A percentile compares a stretch with the other conserved stretches of the same genome.
These are phyloP conservation scores for Ascochyta pisi DNA, from an alignment of 2,329 filamentous ascomycete species.

Conservation along the genomic window DNA sequence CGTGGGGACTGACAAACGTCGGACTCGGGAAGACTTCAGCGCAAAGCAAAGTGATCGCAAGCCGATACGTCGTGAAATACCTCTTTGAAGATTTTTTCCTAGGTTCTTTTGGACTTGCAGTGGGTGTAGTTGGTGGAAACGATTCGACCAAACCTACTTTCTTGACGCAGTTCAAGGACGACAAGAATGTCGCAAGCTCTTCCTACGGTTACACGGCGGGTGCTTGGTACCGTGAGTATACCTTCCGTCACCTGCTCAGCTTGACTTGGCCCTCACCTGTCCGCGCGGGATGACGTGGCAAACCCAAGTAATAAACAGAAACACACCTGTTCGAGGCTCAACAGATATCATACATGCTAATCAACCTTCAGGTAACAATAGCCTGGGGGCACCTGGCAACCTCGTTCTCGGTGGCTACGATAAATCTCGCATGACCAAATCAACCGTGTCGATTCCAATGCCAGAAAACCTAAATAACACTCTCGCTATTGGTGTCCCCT, in stretches of 20 bases:
- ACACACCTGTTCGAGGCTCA: too few relatives aligned
- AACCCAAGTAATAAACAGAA: too few relatives aligned
- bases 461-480: not conserved
- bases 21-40: slow-evolving; percentile 34
- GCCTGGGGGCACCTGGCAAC: slow-evolving; percentile 31
- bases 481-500: slow-evolving; percentile 24
- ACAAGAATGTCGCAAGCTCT: slow-evolving; percentile 25
- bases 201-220: slow-evolving; percentile 48
- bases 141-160: slow-evolving; percentile 26
- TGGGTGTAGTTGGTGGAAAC: slow-evolving; percentile 13
- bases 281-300: too few relatives aligned
- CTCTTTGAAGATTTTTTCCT: slow-evolving; percentile 36
- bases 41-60: slow-evolving; percentile 16
- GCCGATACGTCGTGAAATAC: slow-evolving; percentile 31
- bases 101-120: slow-evolving; percentile 40
- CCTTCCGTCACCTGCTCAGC: not conserved
- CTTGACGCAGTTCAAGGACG: slow-evolving; percentile 24
- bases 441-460: slow-evolving; percentile 28
- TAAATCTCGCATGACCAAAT: slow-evolving; percentile 32
- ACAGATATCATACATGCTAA: slow-evolving; percentile 14
- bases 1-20: slow-evolving; percentile 33
- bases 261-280: not conserved
- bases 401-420: slow-evolving; percentile 54
- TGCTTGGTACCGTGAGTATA: slow-evolving; percentile 43
- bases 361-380: slow-evolving; percentile 31